Conservation (phyloP, 495 filamentous ascomycete species). For the Aspergillus hancockii region DNA sequence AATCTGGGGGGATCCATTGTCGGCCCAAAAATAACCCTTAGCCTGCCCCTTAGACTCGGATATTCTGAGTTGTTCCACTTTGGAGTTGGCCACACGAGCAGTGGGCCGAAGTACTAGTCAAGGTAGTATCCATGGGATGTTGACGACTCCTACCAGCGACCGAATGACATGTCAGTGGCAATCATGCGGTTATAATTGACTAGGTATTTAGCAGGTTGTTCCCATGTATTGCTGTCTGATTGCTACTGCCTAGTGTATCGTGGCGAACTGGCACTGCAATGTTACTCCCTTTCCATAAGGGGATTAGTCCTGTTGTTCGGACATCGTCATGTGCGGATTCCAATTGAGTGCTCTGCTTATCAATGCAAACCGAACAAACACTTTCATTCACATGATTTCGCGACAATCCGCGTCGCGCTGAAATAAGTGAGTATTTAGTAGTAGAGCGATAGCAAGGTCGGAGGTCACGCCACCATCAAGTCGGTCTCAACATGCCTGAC, state of each 20-base stretch:
- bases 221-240: not conserved
- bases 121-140: too few species aligned
- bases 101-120: not conserved
- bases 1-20: constrained; percentile 13
- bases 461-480: not conserved
- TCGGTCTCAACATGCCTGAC: constrained; percentile 24
- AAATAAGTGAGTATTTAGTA: constrained; percentile 1
- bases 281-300: not conserved
- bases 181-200: not conserved
- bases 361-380: not conserved
- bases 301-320: not conserved
- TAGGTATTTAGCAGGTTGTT: not conserved
- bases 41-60: not conserved
- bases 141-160: not conserved
- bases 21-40: constrained; percentile 14
- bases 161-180: constrained; percentile 6
- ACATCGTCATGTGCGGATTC: not conserved
- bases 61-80: constrained; percentile 1
- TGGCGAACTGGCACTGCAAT: too few species aligned
- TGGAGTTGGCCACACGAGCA: not conserved
- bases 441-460: not conserved
- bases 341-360: not conserved
- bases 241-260: too few species aligned
- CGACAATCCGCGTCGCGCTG: constrained; percentile 14
- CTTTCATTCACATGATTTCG: constrained; percentile 4